phyloP scores from a whole-genome alignment of 2,329 filamentous ascomycete species.

The Herpotrichia juniperi region DNA sequence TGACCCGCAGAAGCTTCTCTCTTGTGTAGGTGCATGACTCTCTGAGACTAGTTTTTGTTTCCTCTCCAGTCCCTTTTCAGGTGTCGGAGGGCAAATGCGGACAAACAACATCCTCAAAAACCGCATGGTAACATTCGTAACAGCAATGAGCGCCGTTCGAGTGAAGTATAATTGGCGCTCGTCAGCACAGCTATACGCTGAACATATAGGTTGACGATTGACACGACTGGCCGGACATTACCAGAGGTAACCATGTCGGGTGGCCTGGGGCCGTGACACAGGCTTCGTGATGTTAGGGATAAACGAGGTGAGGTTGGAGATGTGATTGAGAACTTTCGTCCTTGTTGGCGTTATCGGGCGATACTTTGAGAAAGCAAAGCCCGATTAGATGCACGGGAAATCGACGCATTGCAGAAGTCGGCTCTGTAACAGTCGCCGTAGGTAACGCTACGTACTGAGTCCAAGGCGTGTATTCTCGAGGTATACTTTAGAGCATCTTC shows the following conservation, averaged over 20 bases:
- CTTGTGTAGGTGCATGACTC: slow-evolving; percentile 80
- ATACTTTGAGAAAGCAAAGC: neutral
- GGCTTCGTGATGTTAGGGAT: slow-evolving; percentile 49
- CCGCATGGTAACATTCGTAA: slow-evolving; percentile 63
- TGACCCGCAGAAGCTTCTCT: slow-evolving; percentile 58
- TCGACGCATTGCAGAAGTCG: slow-evolving; percentile 39
- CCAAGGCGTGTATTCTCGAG: slow-evolving; percentile 25
- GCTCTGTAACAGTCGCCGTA: slow-evolving; percentile 16
- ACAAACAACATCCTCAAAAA: slow-evolving; percentile 98
- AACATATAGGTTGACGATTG: slow-evolving; percentile 66
- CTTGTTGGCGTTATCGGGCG: slow-evolving; percentile 46
- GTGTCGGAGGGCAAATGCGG: slow-evolving; percentile 73
- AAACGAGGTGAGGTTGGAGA: slow-evolving; percentile 52
- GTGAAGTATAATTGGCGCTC: slow-evolving; percentile 59
- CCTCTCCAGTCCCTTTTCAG: slow-evolving; percentile 64
- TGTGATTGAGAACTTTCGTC: slow-evolving; percentile 37
- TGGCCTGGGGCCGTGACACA: slow-evolving; percentile 54
- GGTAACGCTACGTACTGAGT: slow-evolving; percentile 30
- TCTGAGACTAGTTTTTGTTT: slow-evolving; percentile 95
- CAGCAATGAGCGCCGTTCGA: slow-evolving; percentile 25
- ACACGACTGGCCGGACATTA: slow-evolving; percentile 68
- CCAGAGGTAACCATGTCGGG: slow-evolving; percentile 54
- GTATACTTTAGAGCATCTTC: slow-evolving; percentile 12
- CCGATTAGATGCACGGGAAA: slow-evolving; percentile 53
- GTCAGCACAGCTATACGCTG: slow-evolving; percentile 59